Evolutionary conservation across 495 filamentous ascomycete species (phyloP).

Genomic region (Penicillium diatomitis): DNA sequence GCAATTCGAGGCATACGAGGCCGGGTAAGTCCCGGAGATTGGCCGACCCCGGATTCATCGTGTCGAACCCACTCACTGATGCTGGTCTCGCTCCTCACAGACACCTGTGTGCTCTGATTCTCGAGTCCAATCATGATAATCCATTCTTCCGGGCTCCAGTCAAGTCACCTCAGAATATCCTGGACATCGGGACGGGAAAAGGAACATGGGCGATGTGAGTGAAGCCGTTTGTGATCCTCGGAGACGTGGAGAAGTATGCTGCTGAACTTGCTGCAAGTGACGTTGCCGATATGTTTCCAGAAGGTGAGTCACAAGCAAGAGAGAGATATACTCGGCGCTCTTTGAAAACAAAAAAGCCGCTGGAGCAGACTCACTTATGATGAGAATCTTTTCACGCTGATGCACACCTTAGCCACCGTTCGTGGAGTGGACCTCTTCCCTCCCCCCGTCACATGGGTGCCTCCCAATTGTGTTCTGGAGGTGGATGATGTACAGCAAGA

Average conservation of each 20-base stretch:
- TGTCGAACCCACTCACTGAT: neutral
- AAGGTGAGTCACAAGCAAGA: neutral
- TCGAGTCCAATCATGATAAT: slow-evolving; percentile 10
- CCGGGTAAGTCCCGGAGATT: slow-evolving; percentile 3
- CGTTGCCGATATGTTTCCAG: slow-evolving; percentile 14
- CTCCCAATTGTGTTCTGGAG: slow-evolving; percentile 15
- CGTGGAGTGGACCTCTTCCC: slow-evolving; percentile 18
- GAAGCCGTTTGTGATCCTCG: too few species aligned
- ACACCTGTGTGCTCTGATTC: slow-evolving; percentile 10
- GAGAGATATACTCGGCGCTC: too few species aligned
- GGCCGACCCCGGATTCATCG: neutral
- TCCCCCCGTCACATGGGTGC: slow-evolving; percentile 16
- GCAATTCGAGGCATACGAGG: slow-evolving; percentile 15
- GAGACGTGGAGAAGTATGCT: too few species aligned
- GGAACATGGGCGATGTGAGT: slow-evolving; percentile 19
- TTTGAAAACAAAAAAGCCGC: too few species aligned
- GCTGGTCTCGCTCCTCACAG: neutral
- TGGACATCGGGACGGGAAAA: slow-evolving; percentile 15
- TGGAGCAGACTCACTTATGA: too few species aligned
- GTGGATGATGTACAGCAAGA: slow-evolving; percentile 17
- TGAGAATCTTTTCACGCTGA: too few species aligned
- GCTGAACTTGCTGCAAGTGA: slow-evolving; percentile 5
- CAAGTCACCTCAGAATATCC: slow-evolving; percentile 3
- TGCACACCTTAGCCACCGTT: slow-evolving; percentile 8
- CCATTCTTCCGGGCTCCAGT: slow-evolving; percentile 13